Percentiles rank a stretch among this genome's conserved stretches.
Conservation (phyloP, 2,329 filamentous ascomycete species). For the Aaosphaeria arxii region DNA sequence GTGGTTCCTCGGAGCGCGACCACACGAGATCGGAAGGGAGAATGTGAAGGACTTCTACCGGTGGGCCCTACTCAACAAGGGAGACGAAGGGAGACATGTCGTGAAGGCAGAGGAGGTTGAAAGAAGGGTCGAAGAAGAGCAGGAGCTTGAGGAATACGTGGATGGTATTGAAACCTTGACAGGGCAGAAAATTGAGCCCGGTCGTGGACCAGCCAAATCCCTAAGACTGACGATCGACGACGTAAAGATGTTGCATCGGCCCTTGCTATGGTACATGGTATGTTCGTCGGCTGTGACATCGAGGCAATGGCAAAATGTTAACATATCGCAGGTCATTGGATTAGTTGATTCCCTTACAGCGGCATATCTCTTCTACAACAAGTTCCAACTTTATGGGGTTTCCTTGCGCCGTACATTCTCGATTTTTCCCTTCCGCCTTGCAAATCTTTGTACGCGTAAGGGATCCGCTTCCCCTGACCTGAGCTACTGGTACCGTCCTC, state of each 20-base stretch:
- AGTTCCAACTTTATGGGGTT: conserved; percentile 54
- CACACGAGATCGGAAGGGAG: conserved; percentile 60
- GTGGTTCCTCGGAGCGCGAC: conserved; percentile 65
- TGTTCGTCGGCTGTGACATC: conserved; percentile 20
- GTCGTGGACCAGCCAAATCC: conserved; percentile 55
- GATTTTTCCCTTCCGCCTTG: conserved; percentile 59
- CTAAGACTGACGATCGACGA: conserved; percentile 66
- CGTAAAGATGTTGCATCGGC: conserved; percentile 59
- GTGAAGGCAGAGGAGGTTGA: conserved; percentile 10
- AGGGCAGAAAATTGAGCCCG: conserved; percentile 50
- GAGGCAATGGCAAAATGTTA: neutral
- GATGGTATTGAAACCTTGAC: conserved; percentile 52
- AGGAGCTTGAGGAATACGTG: conserved; percentile 57
- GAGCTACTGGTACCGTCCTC: conserved; percentile 65
- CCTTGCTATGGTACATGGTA: conserved; percentile 62
- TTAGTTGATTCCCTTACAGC: conserved; percentile 50
- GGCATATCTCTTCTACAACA: conserved; percentile 44
- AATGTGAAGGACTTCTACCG: conserved; percentile 65
- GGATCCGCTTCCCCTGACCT: conserved; percentile 51
- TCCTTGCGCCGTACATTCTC: conserved; percentile 42
- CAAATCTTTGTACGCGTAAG: conserved; percentile 45
- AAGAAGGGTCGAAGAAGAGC: conserved; percentile 33
- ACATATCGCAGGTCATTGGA: conserved; percentile 40
- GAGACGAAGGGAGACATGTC: conserved; percentile 29
- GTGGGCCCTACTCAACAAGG: conserved; percentile 65